Conservation (phyloP, 1,139 yeast genomes). For the Wickerhamiella infanticola region DNA sequence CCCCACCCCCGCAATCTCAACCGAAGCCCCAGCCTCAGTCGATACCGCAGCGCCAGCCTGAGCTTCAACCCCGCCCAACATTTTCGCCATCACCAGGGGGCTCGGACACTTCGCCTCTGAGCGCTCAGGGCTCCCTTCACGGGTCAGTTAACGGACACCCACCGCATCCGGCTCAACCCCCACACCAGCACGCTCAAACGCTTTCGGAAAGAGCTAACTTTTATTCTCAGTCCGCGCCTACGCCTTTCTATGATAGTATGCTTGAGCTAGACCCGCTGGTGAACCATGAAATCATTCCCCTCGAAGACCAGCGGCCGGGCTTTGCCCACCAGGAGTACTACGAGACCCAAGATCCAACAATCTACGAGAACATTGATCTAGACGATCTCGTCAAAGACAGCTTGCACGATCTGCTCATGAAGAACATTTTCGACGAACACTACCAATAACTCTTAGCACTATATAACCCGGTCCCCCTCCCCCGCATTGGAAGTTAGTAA, state of each 20-base stretch:
- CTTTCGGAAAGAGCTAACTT: not conserved
- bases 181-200: not conserved
- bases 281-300: slow-evolving; percentile 19
- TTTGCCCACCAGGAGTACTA: slow-evolving; percentile 5
- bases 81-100: too few species aligned
- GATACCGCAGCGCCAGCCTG: too few species aligned
- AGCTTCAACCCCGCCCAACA: not conserved
- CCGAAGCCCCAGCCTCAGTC: slow-evolving; percentile 1
- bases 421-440: not conserved
- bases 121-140: not conserved
- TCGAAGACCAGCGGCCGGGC: slow-evolving; percentile 12
- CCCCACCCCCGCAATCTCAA: slow-evolving; percentile 2
- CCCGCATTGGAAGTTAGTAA: not conserved
- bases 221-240: slow-evolving; percentile 2
- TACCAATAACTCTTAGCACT: not conserved
- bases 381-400: slow-evolving; percentile 7
- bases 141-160: not conserved
- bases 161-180: not conserved
- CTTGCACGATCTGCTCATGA: slow-evolving; percentile 4
- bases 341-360: not conserved
- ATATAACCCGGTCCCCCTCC: too few species aligned
- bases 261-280: slow-evolving; percentile 3
- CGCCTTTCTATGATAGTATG: slow-evolving; percentile 1
- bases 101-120: not conserved
- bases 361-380: not conserved